phyloP scores from a whole-genome alignment of 1,284 basidiomycete genomes.

The Melampsora larici-populina region DNA sequence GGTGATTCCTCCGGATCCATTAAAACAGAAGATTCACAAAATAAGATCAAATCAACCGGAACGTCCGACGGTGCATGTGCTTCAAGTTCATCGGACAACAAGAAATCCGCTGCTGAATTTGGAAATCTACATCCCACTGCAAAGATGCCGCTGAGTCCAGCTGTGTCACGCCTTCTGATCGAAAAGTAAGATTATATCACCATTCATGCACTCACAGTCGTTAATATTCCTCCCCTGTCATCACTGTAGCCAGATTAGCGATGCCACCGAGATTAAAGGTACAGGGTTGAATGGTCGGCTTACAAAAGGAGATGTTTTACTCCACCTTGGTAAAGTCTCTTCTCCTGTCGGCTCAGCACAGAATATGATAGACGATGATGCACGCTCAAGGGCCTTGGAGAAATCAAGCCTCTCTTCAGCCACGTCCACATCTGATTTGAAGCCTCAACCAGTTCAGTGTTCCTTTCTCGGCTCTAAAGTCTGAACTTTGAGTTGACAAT shows the following conservation, averaged over 20 bases:
- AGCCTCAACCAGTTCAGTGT: background rate
- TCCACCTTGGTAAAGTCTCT: constrained; percentile 51
- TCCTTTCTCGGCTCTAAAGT: no score
- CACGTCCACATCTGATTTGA: background rate
- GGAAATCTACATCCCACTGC: constrained; percentile 2
- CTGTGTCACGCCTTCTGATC: constrained; percentile 20
- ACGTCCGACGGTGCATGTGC: background rate
- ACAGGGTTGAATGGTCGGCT: constrained; percentile 55
- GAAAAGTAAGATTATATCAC: constrained; percentile 1
- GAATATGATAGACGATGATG: constrained; percentile 30
- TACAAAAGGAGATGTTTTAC: constrained; percentile 57
- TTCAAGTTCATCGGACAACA: background rate
- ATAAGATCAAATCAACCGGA: constrained; percentile 23
- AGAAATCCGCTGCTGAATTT: background rate
- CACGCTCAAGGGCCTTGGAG: constrained; percentile 21
- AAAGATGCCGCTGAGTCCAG: constrained; percentile 40
- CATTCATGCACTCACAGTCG: no score
- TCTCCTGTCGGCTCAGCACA: constrained; percentile 46
- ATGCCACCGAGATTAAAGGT: constrained; percentile 54
- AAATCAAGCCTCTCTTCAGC: constrained; percentile 21
- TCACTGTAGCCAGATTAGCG: constrained; percentile 50
- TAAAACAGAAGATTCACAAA: background rate
- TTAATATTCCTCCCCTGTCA: constrained; percentile 49
- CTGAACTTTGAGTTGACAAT: background rate
- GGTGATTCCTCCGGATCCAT: background rate